Base-by-base conservation (phyloP, 2,329 filamentous ascomycete genomes). In the Diaporthe sp. region DNA sequence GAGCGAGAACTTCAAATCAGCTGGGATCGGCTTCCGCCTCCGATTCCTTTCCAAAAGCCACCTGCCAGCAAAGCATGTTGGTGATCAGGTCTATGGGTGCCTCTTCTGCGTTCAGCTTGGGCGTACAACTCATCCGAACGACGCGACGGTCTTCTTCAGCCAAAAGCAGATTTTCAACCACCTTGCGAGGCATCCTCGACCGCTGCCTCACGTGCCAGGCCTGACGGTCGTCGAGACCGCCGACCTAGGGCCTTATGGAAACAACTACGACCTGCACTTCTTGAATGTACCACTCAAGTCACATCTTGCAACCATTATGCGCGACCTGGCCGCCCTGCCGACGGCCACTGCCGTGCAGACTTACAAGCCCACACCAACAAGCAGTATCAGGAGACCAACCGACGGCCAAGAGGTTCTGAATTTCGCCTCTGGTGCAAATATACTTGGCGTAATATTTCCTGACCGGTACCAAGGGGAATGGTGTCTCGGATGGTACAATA, bases 41-140 rank as follows among this genome's bases (percentile, higher is more conserved):
- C 87, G 90, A 1, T 88, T 91, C 76, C 84, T 91, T 6, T 88
- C 89, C 78, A 91, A 91, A 80, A 87, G 86, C 71, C 90, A 91
- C 79, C 74, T 91, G 8, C 81, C 86, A 0, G 86, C 88, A 7
- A 86, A 85, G 72, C 83, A 87, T 19, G 82, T 87, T 22, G 89
- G 90, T 58, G 89, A 91, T 76, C 84, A 88, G 71, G 80, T 89
- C 60, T 91, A 90, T 78, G 89, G 84, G 4, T 91, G 90, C n/a
- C 77, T 89, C 1, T 90, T 91, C 79, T 91, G 90, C 79, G 82
- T 90, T 5, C 84, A 87, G 7, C 76, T 83, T 25, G 88, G 88
- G 0, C 83, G 80, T n/a, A 90, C 89, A 0, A 80, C 86, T 3
- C 87, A 90, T 67, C 85, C 88, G 73, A 88, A 87, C 78, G 90